phyloP scores from a whole-genome alignment of 306 rosid species.

The Malus sylvestris region DNA sequence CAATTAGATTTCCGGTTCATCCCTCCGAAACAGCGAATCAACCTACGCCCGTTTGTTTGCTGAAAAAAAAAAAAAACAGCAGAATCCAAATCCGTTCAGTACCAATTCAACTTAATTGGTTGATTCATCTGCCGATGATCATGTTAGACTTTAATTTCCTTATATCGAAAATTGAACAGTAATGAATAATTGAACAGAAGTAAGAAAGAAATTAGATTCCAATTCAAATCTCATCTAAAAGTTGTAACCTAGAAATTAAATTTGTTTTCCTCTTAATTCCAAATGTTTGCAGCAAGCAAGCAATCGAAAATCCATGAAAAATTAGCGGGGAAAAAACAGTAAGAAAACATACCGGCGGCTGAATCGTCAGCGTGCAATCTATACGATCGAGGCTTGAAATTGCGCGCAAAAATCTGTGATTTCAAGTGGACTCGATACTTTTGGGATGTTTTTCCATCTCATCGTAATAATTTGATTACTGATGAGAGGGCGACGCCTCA shows the following conservation, averaged over 20 bases:
- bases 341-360: neutral
- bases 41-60: neutral
- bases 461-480: neutral
- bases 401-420: neutral
- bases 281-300: neutral
- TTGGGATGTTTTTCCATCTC: neutral
- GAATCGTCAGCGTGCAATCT: neutral
- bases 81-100: neutral
- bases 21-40: neutral
- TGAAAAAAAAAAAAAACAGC: neutral
- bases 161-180: neutral
- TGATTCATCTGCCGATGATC: neutral
- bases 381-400: neutral
- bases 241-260: neutral
- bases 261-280: neutral
- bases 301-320: neutral
- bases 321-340: too few relatives aligned
- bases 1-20: constrained; percentile 56
- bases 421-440: neutral
- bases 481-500: neutral
- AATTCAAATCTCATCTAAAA: neutral
- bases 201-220: neutral
- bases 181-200: neutral
- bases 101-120: neutral
- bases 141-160: neutral